A percentile compares a stretch with the other conserved stretches of the same genome.
Conservation (phyloP, 345 rosid genomes). For the Isatis tinctoria region DNA sequence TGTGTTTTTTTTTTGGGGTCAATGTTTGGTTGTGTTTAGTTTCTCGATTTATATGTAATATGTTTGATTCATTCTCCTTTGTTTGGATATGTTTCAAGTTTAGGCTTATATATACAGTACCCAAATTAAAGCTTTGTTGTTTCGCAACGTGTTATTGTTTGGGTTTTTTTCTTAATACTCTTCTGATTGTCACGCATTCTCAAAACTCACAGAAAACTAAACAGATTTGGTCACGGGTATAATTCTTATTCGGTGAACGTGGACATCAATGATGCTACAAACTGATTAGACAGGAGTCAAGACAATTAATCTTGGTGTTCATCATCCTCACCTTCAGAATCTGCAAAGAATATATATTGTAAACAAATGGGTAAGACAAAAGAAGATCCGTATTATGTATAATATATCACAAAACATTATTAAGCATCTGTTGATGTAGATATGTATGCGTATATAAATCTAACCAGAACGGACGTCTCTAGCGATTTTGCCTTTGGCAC, state of each 20-base stretch:
- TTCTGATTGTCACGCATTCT: no score
- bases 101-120: no score
- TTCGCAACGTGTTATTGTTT: no score
- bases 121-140: no score
- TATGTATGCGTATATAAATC: not conserved
- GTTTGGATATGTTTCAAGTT: no score
- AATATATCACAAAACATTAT: not conserved
- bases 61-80: no score
- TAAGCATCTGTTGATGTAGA: not conserved
- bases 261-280: not conserved
- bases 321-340: slow-evolving; percentile 29
- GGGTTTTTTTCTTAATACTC: no score
- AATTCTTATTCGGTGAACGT: not conserved
- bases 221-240: not conserved
- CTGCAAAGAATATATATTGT: slow-evolving; percentile 11
- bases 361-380: not conserved
- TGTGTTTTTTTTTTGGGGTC: no score
- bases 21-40: no score
- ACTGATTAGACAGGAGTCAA: not conserved
- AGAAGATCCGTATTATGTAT: not conserved
- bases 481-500: slow-evolving; percentile 45
- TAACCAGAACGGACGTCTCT: slow-evolving; percentile 69
- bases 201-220: no score
- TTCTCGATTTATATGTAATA: no score
- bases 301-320: slow-evolving; percentile 14